Conservation (phyloP, 73 alveolate genomes). For the Paramecium sexaurelia region DNA sequence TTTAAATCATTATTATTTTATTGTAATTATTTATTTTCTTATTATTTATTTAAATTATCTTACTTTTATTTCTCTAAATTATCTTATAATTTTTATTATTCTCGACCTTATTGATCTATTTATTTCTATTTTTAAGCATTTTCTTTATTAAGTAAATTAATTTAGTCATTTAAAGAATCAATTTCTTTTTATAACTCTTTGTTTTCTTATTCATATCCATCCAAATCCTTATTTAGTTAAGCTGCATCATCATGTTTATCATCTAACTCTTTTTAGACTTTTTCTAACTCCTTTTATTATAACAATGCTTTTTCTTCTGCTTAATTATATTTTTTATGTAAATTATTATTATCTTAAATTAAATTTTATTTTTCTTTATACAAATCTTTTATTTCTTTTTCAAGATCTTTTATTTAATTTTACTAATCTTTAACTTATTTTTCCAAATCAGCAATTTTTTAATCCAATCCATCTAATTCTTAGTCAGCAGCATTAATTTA, state of each 20-base stretch:
- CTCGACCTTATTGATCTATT: slow-evolving; percentile 5
- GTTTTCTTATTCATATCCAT: slow-evolving; percentile 9
- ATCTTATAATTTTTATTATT: neutral
- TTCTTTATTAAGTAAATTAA: neutral
- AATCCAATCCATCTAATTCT: slow-evolving; percentile 1
- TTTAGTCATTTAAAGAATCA: neutral
- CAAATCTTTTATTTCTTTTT: neutral
- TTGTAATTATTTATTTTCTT: neutral
- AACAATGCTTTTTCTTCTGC: neutral
- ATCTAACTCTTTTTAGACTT: slow-evolving; percentile 1
- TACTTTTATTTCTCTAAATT: neutral
- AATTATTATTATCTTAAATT: neutral
- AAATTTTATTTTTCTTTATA: slow-evolving; percentile 1
- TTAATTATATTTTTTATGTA: neutral
- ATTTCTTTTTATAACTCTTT: neutral
- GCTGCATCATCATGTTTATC: neutral
- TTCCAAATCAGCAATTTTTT: slow-evolving; percentile 10
- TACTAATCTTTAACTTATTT: neutral
- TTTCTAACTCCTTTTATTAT: neutral
- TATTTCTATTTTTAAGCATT: neutral
- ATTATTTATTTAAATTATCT: slow-evolving; percentile 12
- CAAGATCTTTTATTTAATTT: neutral
- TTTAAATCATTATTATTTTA: neutral
- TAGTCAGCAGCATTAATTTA: neutral
- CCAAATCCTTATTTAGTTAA: neutral